A percentile compares a stretch with the other conserved stretches of the same genome.
phyloP scores from a whole-genome alignment of 2,329 filamentous ascomycete species.

The Escovopsis sp. region DNA sequence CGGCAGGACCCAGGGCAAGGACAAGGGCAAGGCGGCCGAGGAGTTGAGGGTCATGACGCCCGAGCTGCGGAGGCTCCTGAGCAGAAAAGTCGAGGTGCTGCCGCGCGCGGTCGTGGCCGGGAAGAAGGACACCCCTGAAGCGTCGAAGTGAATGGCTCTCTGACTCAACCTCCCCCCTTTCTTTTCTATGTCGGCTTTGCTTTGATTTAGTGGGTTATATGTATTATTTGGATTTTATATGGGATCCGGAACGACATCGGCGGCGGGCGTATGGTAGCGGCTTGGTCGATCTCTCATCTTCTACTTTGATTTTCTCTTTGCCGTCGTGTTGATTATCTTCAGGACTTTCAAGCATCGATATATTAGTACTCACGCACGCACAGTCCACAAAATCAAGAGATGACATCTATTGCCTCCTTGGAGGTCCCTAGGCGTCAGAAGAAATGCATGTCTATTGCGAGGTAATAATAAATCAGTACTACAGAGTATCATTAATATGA shows the following conservation, averaged over 20 bases:
- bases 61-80: constrained; percentile 39
- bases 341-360: too few relatives aligned
- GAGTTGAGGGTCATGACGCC: constrained; percentile 38
- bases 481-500: constrained; percentile 4
- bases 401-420: too few relatives aligned
- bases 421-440: too few relatives aligned
- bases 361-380: too few relatives aligned
- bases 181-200: background rate
- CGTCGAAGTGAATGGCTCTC: constrained; percentile 6
- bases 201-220: background rate
- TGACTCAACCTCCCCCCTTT: background rate
- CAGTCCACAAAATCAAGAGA: too few relatives aligned
- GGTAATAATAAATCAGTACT: background rate
- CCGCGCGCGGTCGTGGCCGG: constrained; percentile 21
- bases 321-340: too few relatives aligned
- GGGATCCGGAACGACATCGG: too few relatives aligned
- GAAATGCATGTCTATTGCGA: background rate
- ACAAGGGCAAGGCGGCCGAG: constrained; percentile 25
- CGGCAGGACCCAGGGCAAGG: constrained; percentile 3
- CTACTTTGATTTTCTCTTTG: too few relatives aligned
- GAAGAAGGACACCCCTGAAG: constrained; percentile 22
- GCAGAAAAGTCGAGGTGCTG: constrained; percentile 30
- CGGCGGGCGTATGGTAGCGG: too few relatives aligned
- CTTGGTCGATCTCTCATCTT: too few relatives aligned
- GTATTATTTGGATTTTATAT: too few relatives aligned